These are phyloP conservation scores for Coemansia sp. DNA, from an alignment of 192 early-diverging fungal genomes.

Conservation along the genomic window DNA sequence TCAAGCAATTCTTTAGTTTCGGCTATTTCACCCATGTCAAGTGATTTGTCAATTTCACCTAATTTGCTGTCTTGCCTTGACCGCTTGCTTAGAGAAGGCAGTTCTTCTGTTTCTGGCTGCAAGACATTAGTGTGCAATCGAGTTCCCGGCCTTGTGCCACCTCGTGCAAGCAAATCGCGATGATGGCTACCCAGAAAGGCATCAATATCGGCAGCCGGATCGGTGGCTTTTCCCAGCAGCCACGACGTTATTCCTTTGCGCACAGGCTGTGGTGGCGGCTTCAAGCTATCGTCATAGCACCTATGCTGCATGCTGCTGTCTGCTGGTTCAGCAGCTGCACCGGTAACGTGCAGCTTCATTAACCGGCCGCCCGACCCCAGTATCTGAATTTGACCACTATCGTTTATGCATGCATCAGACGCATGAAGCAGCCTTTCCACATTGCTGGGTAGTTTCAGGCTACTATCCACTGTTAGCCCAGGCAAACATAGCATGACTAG, in stretches of 20 bases:
- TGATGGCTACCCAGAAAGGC: conserved; percentile 30
- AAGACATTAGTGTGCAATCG: conserved; percentile 8
- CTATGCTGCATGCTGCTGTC: not conserved
- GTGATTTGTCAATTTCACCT: conserved; percentile 6
- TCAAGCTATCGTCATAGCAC: conserved; percentile 14
- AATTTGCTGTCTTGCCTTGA: conserved; percentile 12
- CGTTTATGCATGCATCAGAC: conserved; percentile 11
- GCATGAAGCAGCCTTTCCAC: conserved; percentile 1
- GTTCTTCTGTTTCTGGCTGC: not conserved
- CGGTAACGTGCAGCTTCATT: conserved; percentile 15
- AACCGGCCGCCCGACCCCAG: conserved; percentile 14
- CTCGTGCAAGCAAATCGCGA: conserved; percentile 27
- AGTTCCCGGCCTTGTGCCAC: conserved; percentile 24
- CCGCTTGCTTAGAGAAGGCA: not conserved
- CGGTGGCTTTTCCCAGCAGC: conserved; percentile 37
- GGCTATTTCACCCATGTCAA: conserved; percentile 10
- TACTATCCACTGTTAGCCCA: not conserved
- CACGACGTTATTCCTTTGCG: conserved; percentile 48
- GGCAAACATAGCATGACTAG: conserved; percentile 25
- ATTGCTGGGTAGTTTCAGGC: not conserved
- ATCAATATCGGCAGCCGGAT: conserved; percentile 29
- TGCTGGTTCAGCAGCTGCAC: not conserved
- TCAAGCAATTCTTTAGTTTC: conserved; percentile 31
- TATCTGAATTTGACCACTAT: conserved; percentile 15
- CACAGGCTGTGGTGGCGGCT: conserved; percentile 17